Evolutionary conservation across 1,139 yeast species (phyloP).

Genomic region (Debaryomyces udenii): DNA sequence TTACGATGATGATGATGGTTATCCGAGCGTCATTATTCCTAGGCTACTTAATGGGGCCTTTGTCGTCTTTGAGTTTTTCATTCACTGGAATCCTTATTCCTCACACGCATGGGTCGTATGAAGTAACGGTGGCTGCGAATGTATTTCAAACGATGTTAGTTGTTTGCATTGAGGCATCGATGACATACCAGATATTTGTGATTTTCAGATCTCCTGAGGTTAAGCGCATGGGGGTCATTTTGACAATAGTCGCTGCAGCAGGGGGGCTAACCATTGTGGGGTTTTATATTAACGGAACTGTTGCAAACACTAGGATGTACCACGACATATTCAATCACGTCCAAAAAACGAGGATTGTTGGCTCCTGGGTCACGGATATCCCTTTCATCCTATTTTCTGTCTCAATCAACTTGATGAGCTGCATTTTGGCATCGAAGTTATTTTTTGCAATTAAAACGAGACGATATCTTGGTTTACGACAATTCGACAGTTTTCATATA

Average conservation of each 20-base stretch:
- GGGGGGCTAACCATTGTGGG: conserved; percentile 56
- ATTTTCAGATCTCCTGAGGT: conserved; percentile 63
- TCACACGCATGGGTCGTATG: conserved; percentile 25
- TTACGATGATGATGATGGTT: conserved; percentile 55
- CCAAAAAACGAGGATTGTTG: conserved; percentile 12
- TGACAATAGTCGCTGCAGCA: conserved; percentile 42
- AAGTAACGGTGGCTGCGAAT: conserved; percentile 58
- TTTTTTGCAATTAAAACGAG: conserved; percentile 69
- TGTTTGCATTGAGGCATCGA: conserved; percentile 60
- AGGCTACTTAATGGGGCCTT: conserved; percentile 55
- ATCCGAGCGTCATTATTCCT: conserved; percentile 64
- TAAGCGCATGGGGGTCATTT: conserved; percentile 36
- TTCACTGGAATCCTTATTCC: conserved; percentile 50
- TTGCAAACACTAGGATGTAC: conserved; percentile 19
- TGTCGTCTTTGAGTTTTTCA: conserved; percentile 49
- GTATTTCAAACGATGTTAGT: conserved; percentile 62
- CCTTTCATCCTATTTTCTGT: conserved; percentile 68
- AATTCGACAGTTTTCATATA: conserved; percentile 81
- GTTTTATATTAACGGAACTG: conserved; percentile 49
- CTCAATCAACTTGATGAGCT: conserved; percentile 64
- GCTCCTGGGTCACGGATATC: conserved; percentile 43
- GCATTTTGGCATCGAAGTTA: conserved; percentile 63
- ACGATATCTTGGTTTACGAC: conserved; percentile 73
- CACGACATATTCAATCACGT: conserved; percentile 16
- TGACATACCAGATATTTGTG: conserved; percentile 69